These are phyloP conservation scores for Phyllosticta capitalensis DNA, from an alignment of 2,329 filamentous ascomycete species.

Conservation along the genomic window DNA sequence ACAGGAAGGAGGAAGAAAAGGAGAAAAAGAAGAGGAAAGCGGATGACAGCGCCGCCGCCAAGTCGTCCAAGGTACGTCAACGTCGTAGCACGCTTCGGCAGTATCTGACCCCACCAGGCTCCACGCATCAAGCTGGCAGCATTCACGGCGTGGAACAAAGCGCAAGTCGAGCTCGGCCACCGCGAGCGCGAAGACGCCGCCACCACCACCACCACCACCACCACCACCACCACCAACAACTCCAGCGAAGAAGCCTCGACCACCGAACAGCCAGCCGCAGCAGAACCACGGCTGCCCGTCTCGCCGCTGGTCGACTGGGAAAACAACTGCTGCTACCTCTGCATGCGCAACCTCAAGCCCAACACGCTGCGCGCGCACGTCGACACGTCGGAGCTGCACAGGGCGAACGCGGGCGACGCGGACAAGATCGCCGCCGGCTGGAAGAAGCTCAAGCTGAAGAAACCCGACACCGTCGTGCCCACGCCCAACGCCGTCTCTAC, in stretches of 20 bases:
- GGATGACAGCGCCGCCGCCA: background rate
- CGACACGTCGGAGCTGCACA: slow-evolving; percentile 6
- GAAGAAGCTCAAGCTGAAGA: slow-evolving; percentile 5
- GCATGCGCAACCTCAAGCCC: slow-evolving; percentile 6
- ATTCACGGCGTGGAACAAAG: background rate
- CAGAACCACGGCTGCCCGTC: background rate
- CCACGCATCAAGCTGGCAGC: background rate
- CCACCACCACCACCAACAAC: too few relatives aligned
- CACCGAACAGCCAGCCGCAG: background rate
- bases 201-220: too few relatives aligned
- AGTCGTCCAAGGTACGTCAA: background rate
- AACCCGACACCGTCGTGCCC: slow-evolving; percentile 1
- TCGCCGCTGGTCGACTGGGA: slow-evolving; percentile 4
- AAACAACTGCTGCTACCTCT: slow-evolving; percentile 6
- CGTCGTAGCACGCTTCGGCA: background rate
- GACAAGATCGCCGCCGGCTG: slow-evolving; percentile 5
- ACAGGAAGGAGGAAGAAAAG: slow-evolving; percentile 1
- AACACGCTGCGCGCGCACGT: slow-evolving; percentile 2
- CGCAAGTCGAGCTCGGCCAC: background rate
- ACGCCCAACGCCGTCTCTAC: background rate
- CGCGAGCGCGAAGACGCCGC: background rate
- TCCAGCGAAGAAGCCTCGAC: background rate
- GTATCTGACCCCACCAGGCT: background rate
- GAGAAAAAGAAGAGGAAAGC: slow-evolving; percentile 10
- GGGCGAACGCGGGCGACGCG: slow-evolving; percentile 1